Conservation (phyloP, 352 stramenopile species). For the Globisporangium takayamanum region DNA sequence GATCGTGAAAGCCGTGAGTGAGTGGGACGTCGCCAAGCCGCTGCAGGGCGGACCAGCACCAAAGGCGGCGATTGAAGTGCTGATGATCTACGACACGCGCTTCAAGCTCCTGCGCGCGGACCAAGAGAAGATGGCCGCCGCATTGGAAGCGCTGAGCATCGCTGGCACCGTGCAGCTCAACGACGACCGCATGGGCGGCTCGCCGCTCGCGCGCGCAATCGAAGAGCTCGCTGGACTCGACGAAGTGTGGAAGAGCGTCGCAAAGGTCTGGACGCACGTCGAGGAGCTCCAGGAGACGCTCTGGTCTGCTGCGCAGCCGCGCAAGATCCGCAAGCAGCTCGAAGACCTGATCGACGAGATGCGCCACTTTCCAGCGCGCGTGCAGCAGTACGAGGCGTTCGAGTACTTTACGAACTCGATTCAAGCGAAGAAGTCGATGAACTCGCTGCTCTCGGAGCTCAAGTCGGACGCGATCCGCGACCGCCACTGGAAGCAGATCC, state of each 20-base stretch:
- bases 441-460: slow-evolving; percentile 94
- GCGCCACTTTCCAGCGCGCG: slow-evolving; percentile 91
- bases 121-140: slow-evolving; percentile 92
- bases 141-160: slow-evolving; percentile 94
- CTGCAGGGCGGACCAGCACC: slow-evolving; percentile 64
- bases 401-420: slow-evolving; percentile 92
- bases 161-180: slow-evolving; percentile 48
- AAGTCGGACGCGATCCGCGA: slow-evolving; percentile 99
- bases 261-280: slow-evolving; percentile 82
- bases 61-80: slow-evolving; percentile 67
- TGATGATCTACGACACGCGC: slow-evolving; percentile 80
- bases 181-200: slow-evolving; percentile 74
- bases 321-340: slow-evolving; percentile 94
- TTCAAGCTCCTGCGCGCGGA: slow-evolving; percentile 87
- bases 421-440: slow-evolving; percentile 90
- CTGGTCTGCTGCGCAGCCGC: slow-evolving; percentile 91
- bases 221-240: slow-evolving; percentile 95
- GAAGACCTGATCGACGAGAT: slow-evolving; percentile 97
- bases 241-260: slow-evolving; percentile 97
- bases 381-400: slow-evolving; percentile 98
- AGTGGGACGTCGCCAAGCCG: slow-evolving; percentile 81
- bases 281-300: slow-evolving; percentile 92
- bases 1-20: slow-evolving; percentile 60
- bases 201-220: slow-evolving; percentile 59
- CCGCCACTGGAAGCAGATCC: slow-evolving; percentile 98